Percentiles rank a stretch among this genome's conserved stretches.
These are phyloP conservation scores for Teunomyces gatunensis DNA, from an alignment of 805 yeast species.

Conservation along the genomic window DNA sequence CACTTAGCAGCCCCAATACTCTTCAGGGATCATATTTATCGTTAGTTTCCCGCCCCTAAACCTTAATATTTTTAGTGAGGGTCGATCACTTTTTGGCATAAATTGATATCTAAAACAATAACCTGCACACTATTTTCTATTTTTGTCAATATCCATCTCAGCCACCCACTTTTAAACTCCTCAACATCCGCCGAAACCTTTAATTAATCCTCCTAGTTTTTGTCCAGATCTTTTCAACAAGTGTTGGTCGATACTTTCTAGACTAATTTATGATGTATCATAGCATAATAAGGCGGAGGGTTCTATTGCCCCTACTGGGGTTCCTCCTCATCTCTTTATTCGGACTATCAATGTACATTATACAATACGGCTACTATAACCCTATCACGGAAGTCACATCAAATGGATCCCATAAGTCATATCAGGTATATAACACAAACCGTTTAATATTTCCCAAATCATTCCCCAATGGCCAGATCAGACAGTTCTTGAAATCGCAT, in stretches of 20 bases:
- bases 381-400: neutral
- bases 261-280: neutral
- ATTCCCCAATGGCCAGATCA: neutral
- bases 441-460: slow-evolving; percentile 4
- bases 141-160: neutral
- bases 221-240: too few species aligned
- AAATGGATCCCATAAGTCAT: neutral
- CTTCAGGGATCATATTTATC: too few species aligned
- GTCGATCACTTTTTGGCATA: neutral
- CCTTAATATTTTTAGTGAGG: neutral
- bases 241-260: too few species aligned
- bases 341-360: neutral
- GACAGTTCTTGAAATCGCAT: neutral
- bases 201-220: neutral
- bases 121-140: neutral
- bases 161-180: neutral
- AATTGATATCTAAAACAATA: neutral
- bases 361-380: neutral
- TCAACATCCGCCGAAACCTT: neutral
- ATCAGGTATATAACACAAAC: neutral
- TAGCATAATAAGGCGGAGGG: neutral
- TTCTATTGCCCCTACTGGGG: neutral
- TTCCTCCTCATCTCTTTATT: neutral
- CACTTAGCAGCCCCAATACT: too few species aligned
- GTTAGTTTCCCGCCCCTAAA: too few species aligned